These are phyloP conservation scores for Saccharum officinarum DNA, from an alignment of 176 grass and related monocot genomes.

Conservation along the genomic window DNA sequence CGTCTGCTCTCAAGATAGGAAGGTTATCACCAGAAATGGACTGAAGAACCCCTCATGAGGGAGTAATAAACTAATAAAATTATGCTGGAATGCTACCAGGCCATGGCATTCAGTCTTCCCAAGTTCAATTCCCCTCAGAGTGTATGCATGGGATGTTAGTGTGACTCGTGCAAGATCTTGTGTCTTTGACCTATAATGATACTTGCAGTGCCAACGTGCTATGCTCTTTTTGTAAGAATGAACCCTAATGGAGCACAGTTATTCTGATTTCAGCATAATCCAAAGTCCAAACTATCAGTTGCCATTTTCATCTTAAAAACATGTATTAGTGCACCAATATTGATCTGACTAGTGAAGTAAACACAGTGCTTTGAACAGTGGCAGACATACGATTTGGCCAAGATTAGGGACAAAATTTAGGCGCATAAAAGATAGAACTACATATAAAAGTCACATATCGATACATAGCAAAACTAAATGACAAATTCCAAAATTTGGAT, in stretches of 20 bases:
- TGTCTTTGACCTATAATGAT: background rate
- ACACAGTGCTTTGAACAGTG: background rate
- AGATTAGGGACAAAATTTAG: background rate
- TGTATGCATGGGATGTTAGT: background rate
- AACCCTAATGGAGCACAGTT: background rate
- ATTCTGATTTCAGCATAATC: background rate
- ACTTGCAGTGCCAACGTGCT: background rate
- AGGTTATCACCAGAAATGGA: background rate
- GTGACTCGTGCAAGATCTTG: background rate
- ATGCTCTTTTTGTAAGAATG: background rate
- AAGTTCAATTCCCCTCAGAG: background rate
- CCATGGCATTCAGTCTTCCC: background rate
- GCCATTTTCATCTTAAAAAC: background rate
- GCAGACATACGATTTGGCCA: background rate
- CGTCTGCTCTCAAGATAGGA: background rate
- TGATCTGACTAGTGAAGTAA: constrained; percentile 9
- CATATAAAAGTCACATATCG: background rate
- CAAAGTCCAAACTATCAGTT: background rate
- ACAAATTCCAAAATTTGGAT: background rate
- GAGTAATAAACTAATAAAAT: background rate
- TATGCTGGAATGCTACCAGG: background rate
- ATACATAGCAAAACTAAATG: background rate
- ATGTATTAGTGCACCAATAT: background rate
- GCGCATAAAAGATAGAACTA: background rate
- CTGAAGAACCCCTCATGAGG: background rate